Conservation (phyloP, 2,329 filamentous ascomycete species). For the Phialophora macrospora region DNA sequence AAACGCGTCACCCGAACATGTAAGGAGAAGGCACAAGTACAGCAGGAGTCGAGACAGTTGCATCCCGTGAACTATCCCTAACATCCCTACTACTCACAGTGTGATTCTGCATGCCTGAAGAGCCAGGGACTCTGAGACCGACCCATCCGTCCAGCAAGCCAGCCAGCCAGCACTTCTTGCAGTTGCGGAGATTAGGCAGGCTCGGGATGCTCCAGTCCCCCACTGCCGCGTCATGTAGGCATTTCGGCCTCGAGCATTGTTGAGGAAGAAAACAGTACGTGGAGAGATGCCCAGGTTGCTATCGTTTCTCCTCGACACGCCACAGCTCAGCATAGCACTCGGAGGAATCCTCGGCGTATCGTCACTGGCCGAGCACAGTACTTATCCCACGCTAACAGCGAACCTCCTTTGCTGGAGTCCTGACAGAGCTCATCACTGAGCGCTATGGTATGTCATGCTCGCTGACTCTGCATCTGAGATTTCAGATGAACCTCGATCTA, state of each 20-base stretch:
- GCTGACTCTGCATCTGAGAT: no score
- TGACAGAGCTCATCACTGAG: no score
- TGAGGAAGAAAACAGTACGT: not conserved
- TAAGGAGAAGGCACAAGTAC: no score
- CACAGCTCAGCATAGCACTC: not conserved
- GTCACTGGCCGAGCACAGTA: not conserved
- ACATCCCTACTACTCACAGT: not conserved
- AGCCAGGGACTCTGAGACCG: not conserved
- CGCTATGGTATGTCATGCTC: no score
- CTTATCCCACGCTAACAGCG: no score
- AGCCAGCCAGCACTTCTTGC: not conserved
- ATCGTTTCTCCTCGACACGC: not conserved
- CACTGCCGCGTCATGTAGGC: not conserved
- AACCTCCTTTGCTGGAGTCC: no score
- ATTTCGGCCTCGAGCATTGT: not conserved
- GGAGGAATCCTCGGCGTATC: not conserved
- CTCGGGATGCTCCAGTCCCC: not conserved
- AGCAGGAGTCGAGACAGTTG: not conserved
- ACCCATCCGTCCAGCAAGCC: not conserved
- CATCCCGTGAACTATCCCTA: not conserved
- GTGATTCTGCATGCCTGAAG: not conserved
- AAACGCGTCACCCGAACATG: no score
- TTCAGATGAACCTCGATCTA: no score
- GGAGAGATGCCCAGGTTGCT: not conserved
- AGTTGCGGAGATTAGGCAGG: not conserved